These are phyloP conservation scores for Ochromonas danica DNA, from an alignment of 108 stramenopile species.

Conservation along the genomic window DNA sequence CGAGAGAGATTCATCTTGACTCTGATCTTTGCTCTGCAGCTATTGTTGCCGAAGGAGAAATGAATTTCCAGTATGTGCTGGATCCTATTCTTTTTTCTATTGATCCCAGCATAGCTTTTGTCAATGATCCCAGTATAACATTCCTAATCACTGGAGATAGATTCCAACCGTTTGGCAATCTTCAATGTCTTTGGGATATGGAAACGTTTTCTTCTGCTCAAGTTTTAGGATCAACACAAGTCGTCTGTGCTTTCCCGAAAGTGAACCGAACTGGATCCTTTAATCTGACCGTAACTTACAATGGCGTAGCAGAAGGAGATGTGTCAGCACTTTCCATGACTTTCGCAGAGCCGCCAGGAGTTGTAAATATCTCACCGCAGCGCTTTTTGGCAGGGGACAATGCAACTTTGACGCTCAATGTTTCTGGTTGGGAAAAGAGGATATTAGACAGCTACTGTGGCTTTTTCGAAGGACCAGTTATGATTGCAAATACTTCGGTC, in stretches of 20 bases:
- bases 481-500: neutral
- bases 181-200: neutral
- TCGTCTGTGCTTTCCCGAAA: neutral
- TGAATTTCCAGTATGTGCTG: neutral
- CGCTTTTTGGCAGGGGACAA: neutral
- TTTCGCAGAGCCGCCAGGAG: neutral
- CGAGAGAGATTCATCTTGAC: neutral
- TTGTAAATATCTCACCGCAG: neutral
- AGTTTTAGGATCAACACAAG: no score
- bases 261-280: neutral
- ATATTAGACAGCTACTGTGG: neutral
- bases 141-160: neutral
- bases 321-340: neutral
- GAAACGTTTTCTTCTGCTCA: neutral
- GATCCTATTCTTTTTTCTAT: neutral
- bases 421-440: no score
- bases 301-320: neutral
- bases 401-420: neutral
- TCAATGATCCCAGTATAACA: no score
- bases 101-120: neutral
- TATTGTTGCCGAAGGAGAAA: neutral
- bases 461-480: conserved; percentile 19
- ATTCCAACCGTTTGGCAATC: neutral
- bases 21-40: neutral
- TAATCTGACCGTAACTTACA: neutral